Conservation (phyloP, 352 stramenopile species). For the Bremia lactucae region DNA sequence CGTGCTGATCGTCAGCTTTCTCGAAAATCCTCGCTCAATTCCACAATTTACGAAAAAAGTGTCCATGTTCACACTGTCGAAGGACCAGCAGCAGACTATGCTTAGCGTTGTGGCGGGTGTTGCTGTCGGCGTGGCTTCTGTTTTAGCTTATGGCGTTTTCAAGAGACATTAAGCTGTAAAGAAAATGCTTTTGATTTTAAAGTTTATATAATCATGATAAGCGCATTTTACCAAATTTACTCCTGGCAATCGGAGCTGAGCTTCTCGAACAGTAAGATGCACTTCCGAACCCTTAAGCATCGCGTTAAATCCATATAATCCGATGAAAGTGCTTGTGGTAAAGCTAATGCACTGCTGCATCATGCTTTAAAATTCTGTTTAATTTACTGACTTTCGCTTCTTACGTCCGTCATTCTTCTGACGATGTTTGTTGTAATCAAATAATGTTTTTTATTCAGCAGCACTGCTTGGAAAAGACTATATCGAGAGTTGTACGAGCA, state of each 20-base stretch:
- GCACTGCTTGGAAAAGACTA: too few relatives aligned
- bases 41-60: constrained; percentile 67
- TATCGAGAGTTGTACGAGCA: too few relatives aligned
- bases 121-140: constrained; percentile 28
- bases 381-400: constrained; percentile 28
- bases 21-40: constrained; percentile 49
- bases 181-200: too few relatives aligned
- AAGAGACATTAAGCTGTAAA: constrained; percentile 44
- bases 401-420: too few relatives aligned
- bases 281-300: constrained; percentile 29
- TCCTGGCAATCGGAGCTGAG: too few relatives aligned
- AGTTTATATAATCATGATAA: too few relatives aligned
- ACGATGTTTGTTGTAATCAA: too few relatives aligned
- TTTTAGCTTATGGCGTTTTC: constrained; percentile 22
- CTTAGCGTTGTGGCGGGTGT: constrained; percentile 27
- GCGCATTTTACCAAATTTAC: too few relatives aligned
- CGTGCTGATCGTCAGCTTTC: constrained; percentile 93
- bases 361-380: constrained; percentile 34
- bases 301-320: constrained; percentile 8
- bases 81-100: constrained; percentile 18
- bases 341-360: constrained; percentile 32
- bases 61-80: constrained; percentile 20
- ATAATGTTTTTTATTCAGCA: too few relatives aligned
- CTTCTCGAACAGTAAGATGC: constrained; percentile 26
- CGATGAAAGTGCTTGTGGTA: constrained; percentile 27